Base-by-base conservation (phyloP, 129 eudicot species). In the Ambrosia trifida region DNA sequence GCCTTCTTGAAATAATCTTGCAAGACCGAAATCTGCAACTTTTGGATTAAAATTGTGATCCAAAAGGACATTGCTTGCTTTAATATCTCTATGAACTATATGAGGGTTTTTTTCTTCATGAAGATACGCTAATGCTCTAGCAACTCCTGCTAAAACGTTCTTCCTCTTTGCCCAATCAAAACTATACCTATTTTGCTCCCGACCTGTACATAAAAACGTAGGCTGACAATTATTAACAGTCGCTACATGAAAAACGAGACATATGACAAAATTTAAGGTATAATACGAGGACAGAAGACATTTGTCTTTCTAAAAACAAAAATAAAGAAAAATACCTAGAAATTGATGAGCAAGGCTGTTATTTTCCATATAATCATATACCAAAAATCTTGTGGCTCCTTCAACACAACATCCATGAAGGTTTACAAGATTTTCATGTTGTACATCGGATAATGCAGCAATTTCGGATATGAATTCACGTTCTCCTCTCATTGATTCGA, bases 361-460 rank as follows among this genome's bases (percentile, higher is more conserved):
- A 76, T 91, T 91, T 78, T 86, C 89, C 97, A 91, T 86, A 82
- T 82, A 82, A 70, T 91, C 97, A 14, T 84, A 91, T 2, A 91
- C 89, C 74, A 91, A 69, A 72, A 81, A 84, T 43, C 97, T 76
- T 60, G 82, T 78, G 38, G 87, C 81, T 70, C 89, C 97, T 64
- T 84, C 84, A 31, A 88, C 83, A 52, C 97, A 88, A 76, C 96
- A 86, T 16, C 97, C 97, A 58, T 73, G 77, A 41, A 91, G 89
- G 30, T 67, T 86, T 28, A 91, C 96, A 41, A 91, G 91, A 69
- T 91, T 86, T 79, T 84, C 96, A 52, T 91, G 97, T 58, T 80
- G 85, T 66, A 83, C 80, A 58, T 83, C 81, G 8, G 89, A 79
- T 53, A 91, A 77, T 74, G 94, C 96, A 14, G 89, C 83, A 17